Conservation (phyloP, 2,329 filamentous ascomycete genomes). For the Calonectria multiphialidica region DNA sequence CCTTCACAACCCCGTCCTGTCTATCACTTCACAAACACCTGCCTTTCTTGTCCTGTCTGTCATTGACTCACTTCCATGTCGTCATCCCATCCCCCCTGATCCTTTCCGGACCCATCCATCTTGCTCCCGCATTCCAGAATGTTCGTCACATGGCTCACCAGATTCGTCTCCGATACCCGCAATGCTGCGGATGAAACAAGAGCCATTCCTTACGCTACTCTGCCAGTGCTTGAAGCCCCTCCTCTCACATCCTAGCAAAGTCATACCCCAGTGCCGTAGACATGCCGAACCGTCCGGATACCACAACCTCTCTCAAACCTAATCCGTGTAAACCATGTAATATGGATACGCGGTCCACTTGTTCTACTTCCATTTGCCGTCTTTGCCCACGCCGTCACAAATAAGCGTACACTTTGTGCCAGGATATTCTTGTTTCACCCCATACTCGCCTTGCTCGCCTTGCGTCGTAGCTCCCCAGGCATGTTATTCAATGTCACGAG, state of each 20-base stretch:
- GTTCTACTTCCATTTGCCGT: neutral
- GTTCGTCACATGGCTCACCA: neutral
- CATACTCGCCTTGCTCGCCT: neutral
- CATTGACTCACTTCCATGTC: neutral
- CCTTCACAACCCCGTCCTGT: neutral
- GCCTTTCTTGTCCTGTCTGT: neutral
- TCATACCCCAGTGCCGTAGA: neutral
- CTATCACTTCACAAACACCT: neutral
- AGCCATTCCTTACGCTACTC: neutral
- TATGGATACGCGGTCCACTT: neutral
- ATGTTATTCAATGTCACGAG: neutral
- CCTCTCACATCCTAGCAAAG: neutral
- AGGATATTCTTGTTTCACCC: neutral
- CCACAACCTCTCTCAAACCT: neutral
- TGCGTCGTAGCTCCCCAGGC: neutral
- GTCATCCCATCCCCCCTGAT: neutral
- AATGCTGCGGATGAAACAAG: neutral
- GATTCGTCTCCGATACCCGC: neutral
- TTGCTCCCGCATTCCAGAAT: slow-evolving; percentile 2
- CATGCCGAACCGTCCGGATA: neutral
- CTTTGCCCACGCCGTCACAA: neutral
- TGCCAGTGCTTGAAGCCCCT: neutral
- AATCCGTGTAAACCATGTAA: neutral
- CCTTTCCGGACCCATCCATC: neutral
- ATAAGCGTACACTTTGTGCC: neutral